A percentile compares a stretch with the other conserved stretches of the same genome.
Evolutionary conservation across 2,329 filamentous ascomycete species (phyloP).

Genomic region (Beauveria medogensis): DNA sequence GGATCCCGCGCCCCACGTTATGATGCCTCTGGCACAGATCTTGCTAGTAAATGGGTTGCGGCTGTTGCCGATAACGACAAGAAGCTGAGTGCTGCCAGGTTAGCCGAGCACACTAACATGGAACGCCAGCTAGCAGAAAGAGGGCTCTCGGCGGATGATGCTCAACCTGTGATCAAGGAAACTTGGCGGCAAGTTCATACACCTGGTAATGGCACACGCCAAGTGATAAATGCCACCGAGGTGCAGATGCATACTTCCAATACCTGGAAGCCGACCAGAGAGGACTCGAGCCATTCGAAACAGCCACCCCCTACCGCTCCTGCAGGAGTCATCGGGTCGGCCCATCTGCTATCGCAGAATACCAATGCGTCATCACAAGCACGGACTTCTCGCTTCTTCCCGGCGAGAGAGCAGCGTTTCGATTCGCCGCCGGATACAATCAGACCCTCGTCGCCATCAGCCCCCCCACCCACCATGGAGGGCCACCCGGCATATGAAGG

Average conservation of each 20-base stretch:
- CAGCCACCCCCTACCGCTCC: not conserved
- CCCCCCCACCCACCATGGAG: constrained; percentile 62
- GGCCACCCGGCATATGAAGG: constrained; percentile 67
- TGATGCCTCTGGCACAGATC: constrained; percentile 21
- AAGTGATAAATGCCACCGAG: constrained; percentile 18
- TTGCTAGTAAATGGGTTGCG: constrained; percentile 34
- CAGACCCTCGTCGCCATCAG: constrained; percentile 52
- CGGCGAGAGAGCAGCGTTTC: constrained; percentile 40
- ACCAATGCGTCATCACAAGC: constrained; percentile 33
- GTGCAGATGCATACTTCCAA: constrained; percentile 21
- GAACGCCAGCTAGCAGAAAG: constrained; percentile 37
- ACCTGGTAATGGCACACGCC: constrained; percentile 29
- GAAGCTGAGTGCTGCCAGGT: constrained; percentile 30
- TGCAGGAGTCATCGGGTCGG: constrained; percentile 5
- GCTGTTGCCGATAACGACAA: constrained; percentile 40
- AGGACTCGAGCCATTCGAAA: constrained; percentile 15
- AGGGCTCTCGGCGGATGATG: constrained; percentile 35
- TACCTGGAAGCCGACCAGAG: constrained; percentile 25
- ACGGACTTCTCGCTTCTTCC: constrained; percentile 55
- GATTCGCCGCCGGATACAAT: constrained; percentile 32
- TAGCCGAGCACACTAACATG: constrained; percentile 32
- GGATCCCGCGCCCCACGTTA: constrained; percentile 25
- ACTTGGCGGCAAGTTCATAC: constrained; percentile 42
- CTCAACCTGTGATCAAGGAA: constrained; percentile 42
- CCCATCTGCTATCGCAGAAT: constrained; percentile 20